phyloP scores from a whole-genome alignment of 768 basidiomycete species.

The Boletus reticuloceps region DNA sequence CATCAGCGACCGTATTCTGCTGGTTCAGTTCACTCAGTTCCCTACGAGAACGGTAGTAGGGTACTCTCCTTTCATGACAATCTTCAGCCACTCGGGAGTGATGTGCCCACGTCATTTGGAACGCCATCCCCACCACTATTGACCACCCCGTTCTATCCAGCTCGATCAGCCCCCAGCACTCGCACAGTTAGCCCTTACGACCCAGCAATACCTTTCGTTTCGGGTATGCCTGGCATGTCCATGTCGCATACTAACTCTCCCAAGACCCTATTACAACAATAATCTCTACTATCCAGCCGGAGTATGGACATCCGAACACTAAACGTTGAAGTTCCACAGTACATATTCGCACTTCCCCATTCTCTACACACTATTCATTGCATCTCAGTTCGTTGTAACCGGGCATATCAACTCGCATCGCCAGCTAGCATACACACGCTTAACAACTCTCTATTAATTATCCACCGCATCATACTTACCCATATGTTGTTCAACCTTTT shows the following conservation, averaged over 20 bases:
- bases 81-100: constrained; percentile 6
- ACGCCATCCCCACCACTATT: constrained; percentile 26
- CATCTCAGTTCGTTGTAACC: constrained; percentile 13
- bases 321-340: constrained; percentile 12
- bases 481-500: not conserved
- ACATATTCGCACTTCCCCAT: constrained; percentile 15
- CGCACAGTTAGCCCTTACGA: constrained; percentile 8
- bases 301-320: constrained; percentile 1
- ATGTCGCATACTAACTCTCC: constrained; percentile 8
- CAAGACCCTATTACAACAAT: constrained; percentile 7
- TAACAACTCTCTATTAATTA: constrained; percentile 18
- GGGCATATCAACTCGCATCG: constrained; percentile 6
- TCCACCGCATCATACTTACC: constrained; percentile 13
- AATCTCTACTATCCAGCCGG: not conserved
- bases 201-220: constrained; percentile 7
- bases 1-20: constrained; percentile 21
- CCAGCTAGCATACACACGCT: constrained; percentile 14
- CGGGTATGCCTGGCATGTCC: constrained; percentile 16
- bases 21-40: constrained; percentile 15
- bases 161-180: constrained; percentile 5
- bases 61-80: constrained; percentile 10
- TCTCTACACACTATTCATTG: constrained; percentile 3
- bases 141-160: constrained; percentile 32
- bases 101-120: constrained; percentile 9
- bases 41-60: constrained; percentile 11